These are phyloP conservation scores for Plectosphaerella cucumerina DNA, from an alignment of 2,329 filamentous ascomycete genomes.

Conservation along the genomic window DNA sequence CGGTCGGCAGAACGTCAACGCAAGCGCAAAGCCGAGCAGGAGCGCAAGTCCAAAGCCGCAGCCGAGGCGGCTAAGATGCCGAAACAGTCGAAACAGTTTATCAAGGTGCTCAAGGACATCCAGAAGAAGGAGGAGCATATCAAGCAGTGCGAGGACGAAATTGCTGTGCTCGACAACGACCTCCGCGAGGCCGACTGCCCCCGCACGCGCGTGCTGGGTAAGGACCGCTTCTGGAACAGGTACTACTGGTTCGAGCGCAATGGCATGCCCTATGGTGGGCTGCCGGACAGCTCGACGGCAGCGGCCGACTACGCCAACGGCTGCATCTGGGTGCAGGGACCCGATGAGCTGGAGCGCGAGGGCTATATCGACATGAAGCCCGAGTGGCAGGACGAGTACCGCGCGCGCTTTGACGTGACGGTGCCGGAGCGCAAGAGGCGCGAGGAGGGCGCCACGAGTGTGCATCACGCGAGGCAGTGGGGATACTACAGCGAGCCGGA, in stretches of 20 bases:
- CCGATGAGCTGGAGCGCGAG: slow-evolving; percentile 79
- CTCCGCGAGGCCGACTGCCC: slow-evolving; percentile 91
- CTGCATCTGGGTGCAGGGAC: slow-evolving; percentile 93
- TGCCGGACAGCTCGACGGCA: slow-evolving; percentile 84
- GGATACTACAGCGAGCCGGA: slow-evolving; percentile 83
- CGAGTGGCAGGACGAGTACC: slow-evolving; percentile 71
- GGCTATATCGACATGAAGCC: slow-evolving; percentile 78
- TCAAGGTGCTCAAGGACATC: slow-evolving; percentile 83
- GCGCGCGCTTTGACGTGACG: slow-evolving; percentile 72
- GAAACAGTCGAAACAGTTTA: slow-evolving; percentile 82
- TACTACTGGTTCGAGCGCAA: slow-evolving; percentile 99
- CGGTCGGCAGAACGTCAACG: slow-evolving; percentile 68
- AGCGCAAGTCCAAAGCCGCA: slow-evolving; percentile 52
- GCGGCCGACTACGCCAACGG: slow-evolving; percentile 88
- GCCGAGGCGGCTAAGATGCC: slow-evolving; percentile 62
- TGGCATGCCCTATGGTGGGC: slow-evolving; percentile 90
- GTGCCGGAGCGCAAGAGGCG: slow-evolving; percentile 78
- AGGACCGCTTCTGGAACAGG: slow-evolving; percentile 95
- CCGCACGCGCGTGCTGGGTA: slow-evolving; percentile 82
- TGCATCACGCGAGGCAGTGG: slow-evolving; percentile 79
- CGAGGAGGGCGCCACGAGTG: slow-evolving; percentile 80
- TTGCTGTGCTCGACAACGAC: slow-evolving; percentile 83
- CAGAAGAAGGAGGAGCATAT: slow-evolving; percentile 80
- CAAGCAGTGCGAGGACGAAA: slow-evolving; percentile 77
- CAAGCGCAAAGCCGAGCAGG: slow-evolving; percentile 71